Conservation (phyloP, 2,329 filamentous ascomycete species). For the Nemania diffusa region DNA sequence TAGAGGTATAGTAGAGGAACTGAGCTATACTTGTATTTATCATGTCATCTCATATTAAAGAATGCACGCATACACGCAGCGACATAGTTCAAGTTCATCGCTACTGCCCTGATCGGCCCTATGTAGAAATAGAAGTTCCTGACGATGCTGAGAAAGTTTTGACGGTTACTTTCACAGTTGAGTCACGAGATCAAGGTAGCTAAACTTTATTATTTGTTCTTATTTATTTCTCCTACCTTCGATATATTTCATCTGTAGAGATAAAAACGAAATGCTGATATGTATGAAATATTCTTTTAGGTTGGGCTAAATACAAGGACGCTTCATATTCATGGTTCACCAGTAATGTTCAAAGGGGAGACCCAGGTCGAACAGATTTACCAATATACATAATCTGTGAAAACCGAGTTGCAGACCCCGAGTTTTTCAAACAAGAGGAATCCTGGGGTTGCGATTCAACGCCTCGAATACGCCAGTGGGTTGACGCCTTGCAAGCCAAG, state of each 20-base stretch:
- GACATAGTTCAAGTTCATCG: neutral
- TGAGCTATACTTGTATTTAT: no score
- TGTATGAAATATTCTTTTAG: neutral
- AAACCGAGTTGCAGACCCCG: neutral
- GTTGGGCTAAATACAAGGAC: neutral
- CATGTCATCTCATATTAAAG: no score
- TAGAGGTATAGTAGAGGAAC: no score
- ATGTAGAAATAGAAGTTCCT: conserved; percentile 1
- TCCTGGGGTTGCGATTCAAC: neutral
- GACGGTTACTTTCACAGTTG: neutral
- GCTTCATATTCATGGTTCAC: conserved; percentile 19
- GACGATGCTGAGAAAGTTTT: neutral
- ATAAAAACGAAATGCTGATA: no score
- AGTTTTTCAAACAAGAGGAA: neutral
- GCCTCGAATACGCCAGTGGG: neutral
- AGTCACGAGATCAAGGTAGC: conserved; percentile 17
- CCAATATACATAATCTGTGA: neutral
- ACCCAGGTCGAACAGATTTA: neutral
- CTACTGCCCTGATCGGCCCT: neutral
- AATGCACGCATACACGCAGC: no score
- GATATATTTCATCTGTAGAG: no score
- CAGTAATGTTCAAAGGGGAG: neutral
- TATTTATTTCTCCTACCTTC: no score
- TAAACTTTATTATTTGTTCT: no score
- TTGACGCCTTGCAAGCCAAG: neutral